A percentile compares a stretch with the other conserved stretches of the same genome.
These are phyloP conservation scores for Debaryomyces tyrocola DNA, from an alignment of 805 yeast genomes.

Conservation along the genomic window DNA sequence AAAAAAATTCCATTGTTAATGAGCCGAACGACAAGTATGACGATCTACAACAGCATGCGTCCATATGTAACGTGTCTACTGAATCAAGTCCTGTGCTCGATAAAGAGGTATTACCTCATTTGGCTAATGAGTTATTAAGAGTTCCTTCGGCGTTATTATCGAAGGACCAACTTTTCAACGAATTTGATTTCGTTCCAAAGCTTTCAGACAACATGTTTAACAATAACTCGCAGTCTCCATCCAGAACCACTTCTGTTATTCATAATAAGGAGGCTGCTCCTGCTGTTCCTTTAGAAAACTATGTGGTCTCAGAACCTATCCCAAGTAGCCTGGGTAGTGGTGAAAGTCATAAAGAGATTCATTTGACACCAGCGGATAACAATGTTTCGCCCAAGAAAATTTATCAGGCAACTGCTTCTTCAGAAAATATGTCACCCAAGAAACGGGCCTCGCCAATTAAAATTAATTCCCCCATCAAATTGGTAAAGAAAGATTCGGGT, in stretches of 20 bases:
- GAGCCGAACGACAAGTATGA: constrained; percentile 25
- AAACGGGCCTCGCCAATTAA: constrained; percentile 29
- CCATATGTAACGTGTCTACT: constrained; percentile 26
- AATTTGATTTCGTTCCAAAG: constrained; percentile 15
- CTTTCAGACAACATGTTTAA: constrained; percentile 3
- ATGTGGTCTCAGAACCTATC: constrained; percentile 27
- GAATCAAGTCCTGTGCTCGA: constrained; percentile 12
- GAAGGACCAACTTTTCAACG: constrained; percentile 29
- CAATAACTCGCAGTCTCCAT: constrained; percentile 3
- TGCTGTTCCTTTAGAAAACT: constrained; percentile 13
- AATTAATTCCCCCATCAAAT: constrained; percentile 38
- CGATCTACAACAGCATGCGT: constrained; percentile 32
- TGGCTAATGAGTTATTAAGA: constrained; percentile 36
- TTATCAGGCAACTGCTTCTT: neutral
- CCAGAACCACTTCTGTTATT: constrained; percentile 10
- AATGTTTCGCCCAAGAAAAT: neutral
- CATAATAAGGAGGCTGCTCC: constrained; percentile 19
- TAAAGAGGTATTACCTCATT: constrained; percentile 28
- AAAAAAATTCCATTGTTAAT: constrained; percentile 24
- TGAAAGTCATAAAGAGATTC: neutral
- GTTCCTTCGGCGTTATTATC: constrained; percentile 29
- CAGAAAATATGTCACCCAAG: constrained; percentile 2
- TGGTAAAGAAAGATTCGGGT: constrained; percentile 26
- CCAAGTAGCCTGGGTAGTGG: constrained; percentile 15
- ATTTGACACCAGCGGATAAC: neutral